Base-by-base conservation (phyloP, 768 basidiomycete species). In the Mycena vulgaris region DNA sequence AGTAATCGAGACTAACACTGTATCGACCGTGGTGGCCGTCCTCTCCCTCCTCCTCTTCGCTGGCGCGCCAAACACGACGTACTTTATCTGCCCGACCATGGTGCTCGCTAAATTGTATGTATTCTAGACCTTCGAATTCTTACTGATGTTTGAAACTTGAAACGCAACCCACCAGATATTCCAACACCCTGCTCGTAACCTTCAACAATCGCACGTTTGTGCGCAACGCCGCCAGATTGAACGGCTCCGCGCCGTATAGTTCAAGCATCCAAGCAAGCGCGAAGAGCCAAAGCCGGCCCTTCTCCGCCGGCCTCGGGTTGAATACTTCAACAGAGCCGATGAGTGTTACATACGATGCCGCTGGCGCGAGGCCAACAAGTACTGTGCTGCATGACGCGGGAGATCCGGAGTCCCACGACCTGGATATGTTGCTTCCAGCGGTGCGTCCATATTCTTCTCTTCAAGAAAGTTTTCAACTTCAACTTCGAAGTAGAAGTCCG, bases 241-340 rank as follows among this genome's bases (percentile, higher is more conserved):
- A 53, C 65, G 61, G 67, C 65, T 63, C 42, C 7, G 21, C 42
- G 42, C 42, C 21, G 6, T 6, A 21, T 16, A 39, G 39, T 27
- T 2, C 30, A 2, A 39, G 33, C 17, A 31, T 31, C n/a, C n/a
- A n/a, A n/a, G n/a, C n/a, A n/a, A n/a, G n/a, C 25, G 42, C 47
- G 6, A 45, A 59, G 27, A 45, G 59, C 52, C 57, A 62, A 48
- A 67, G 52, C 52, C 8, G 67, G 33, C 70, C 70, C 3, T 71
- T 71, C 70, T 71, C 70, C 30, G 70, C 70, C 6, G 70, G 70
- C 13, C 60, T 71, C 3, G 70, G 70, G n/a, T n/a, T n/a, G n/a
- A n/a, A n/a, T n/a, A n/a, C n/a, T n/a, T n/a, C n/a, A n/a, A n/a
- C n/a, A n/a, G n/a, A n/a, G n/a, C n/a, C n/a, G n/a, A n/a, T n/a